phyloP scores from a whole-genome alignment of 2,329 filamentous ascomycete species.

The Tolypocladium paradoxum region DNA sequence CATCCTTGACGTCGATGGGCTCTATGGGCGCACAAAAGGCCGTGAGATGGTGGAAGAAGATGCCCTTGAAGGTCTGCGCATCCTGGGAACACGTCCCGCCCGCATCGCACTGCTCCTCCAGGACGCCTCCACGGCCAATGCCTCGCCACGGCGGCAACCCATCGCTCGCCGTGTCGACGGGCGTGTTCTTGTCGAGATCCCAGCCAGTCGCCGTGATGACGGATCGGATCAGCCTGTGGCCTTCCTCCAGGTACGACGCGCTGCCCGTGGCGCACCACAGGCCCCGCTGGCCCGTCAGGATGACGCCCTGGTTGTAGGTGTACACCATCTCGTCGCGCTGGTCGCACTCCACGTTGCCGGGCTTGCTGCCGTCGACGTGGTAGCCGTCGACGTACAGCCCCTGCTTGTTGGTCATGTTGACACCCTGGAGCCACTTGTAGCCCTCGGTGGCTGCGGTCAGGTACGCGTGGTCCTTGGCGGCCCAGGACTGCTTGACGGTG shows the following conservation, averaged over 20 bases:
- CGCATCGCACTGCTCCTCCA: conserved; percentile 79
- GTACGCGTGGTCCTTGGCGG: conserved; percentile 48
- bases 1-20: conserved; percentile 16
- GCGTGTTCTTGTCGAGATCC: conserved; percentile 32
- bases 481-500: conserved; percentile 58
- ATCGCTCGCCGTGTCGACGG: conserved; percentile 29
- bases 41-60: conserved; percentile 83
- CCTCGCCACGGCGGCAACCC: conserved; percentile 54
- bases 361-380: conserved; percentile 57
- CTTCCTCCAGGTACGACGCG: conserved; percentile 62
- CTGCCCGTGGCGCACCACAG: conserved; percentile 71
- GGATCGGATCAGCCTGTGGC: conserved; percentile 62
- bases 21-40: conserved; percentile 62
- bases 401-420: conserved; percentile 67
- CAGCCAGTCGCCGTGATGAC: conserved; percentile 75
- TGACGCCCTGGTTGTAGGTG: conserved; percentile 90
- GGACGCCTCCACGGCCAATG: conserved; percentile 65
- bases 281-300: conserved; percentile 71
- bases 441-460: conserved; percentile 64
- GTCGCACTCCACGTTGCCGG: conserved; percentile 65
- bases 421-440: conserved; percentile 68
- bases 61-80: conserved; percentile 83
- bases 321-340: conserved; percentile 79
- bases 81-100: conserved; percentile 68
- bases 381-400: conserved; percentile 83